Evolutionary conservation across 208 protist species (phyloP), one percentile per base, ranked within the genome.

Genomic region (Wallacemonas sp.): DNA sequence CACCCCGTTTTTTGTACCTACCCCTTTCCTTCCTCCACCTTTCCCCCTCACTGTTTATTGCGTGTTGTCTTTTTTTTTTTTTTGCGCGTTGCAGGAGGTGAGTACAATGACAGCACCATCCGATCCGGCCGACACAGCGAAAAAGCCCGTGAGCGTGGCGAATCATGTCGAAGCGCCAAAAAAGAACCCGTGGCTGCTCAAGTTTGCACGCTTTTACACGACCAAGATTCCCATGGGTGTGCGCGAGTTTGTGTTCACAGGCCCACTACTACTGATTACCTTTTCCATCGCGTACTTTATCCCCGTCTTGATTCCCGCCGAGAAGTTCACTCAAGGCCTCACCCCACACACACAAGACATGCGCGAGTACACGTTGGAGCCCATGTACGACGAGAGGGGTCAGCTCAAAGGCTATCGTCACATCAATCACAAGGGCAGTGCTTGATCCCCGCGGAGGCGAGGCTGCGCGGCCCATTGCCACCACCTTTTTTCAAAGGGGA

Each of bases 191-290:
- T 79, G 78, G 58, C 63, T 93, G 3, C 67, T 87, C 21, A 81
- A 85, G 66, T 73, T 88, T 41, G 73, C 83, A 5, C 71, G 69
- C 17, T 90, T 90, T 55, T 93, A 93, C 69, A 89, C 50, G 54
- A 91, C 83, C 0, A 85, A 83, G 29, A 94, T 92, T 55, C 88
- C 88, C 8, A 81, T 90, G 70, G 88, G 88, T 17, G 76, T 91
- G 24, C 88, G 88, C 21, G 84, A 94, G 78, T 94, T 94, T 74
- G 82, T 94, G 33, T 73, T 94, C 54, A 78, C 80, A 2, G 84
- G 77, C 12, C 88, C 88, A 2, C 54, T 92, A 19, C 45, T 90
- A 9, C 27, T 89, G 8, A 79, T 87, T 22, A 81, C 80, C 10
- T 82, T 88, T 61, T 66, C 66, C 17, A 78, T 92, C 24, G 88